phyloP scores from a whole-genome alignment of 2,329 filamentous ascomycete genomes.

The Diaporthe ilicicola region DNA sequence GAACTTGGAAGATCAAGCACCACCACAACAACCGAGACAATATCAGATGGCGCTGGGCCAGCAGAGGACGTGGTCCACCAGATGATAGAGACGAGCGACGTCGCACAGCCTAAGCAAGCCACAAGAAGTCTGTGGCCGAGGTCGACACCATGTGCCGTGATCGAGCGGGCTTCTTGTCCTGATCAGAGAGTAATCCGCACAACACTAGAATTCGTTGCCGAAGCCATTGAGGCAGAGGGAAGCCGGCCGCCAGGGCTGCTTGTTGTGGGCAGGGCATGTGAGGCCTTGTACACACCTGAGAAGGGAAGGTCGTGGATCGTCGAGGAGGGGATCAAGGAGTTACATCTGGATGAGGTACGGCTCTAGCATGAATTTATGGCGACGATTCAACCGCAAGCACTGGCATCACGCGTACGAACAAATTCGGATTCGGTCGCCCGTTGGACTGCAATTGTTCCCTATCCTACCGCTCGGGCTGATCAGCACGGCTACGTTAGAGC shows the following conservation, averaged over 20 bases:
- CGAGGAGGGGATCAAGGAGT: conserved; percentile 83
- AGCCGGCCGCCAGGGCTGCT: conserved; percentile 88
- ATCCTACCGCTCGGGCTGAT: neutral
- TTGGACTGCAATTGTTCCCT: neutral
- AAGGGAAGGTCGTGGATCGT: conserved; percentile 77
- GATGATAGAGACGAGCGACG: conserved; percentile 21
- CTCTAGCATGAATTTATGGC: neutral
- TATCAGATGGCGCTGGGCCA: neutral
- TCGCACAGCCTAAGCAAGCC: neutral
- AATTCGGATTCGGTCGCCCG: too few relatives aligned
- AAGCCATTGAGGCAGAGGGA: conserved; percentile 88
- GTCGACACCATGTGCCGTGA: conserved; percentile 86
- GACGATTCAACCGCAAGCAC: neutral
- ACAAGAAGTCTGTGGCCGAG: conserved; percentile 71
- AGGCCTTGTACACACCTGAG: conserved; percentile 71
- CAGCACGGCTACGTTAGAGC: neutral
- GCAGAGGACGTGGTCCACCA: conserved; percentile 22
- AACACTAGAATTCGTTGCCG: conserved; percentile 79
- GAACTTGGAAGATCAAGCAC: conserved; percentile 42
- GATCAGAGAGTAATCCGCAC: conserved; percentile 94
- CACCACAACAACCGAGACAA: conserved; percentile 3
- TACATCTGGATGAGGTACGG: conserved; percentile 59
- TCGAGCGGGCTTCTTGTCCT: conserved; percentile 92
- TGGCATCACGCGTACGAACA: too few relatives aligned
- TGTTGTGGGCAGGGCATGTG: conserved; percentile 85